Percentiles rank a stretch among this genome's conserved stretches.
These are phyloP conservation scores for Fusarium setosum DNA, from an alignment of 2,329 filamentous ascomycete genomes.

Conservation along the genomic window DNA sequence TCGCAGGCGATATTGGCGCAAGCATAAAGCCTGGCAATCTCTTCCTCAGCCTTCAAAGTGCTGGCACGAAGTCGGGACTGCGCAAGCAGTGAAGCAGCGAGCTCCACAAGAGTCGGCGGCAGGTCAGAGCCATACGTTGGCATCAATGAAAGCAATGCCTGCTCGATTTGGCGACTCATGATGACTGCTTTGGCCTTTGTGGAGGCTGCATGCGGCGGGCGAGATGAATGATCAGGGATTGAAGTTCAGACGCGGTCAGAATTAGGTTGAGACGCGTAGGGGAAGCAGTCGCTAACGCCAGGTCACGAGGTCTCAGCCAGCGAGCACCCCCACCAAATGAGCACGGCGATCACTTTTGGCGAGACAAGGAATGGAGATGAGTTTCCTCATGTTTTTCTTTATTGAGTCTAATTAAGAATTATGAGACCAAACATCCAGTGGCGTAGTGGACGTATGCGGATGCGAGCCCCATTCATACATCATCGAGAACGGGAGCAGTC, in stretches of 20 bases:
- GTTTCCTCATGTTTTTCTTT: background rate
- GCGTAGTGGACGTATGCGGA: too few species aligned
- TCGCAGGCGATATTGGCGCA: constrained; percentile 93
- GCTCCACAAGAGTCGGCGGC: constrained; percentile 75
- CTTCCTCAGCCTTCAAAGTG: constrained; percentile 85
- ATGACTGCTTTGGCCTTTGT: constrained; percentile 12
- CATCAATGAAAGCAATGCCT: constrained; percentile 77
- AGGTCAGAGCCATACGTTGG: constrained; percentile 77
- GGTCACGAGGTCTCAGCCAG: constrained; percentile 25
- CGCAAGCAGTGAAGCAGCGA: constrained; percentile 79
- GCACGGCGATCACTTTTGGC: constrained; percentile 19
- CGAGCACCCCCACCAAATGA: constrained; percentile 13
- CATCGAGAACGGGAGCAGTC: background rate
- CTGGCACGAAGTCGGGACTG: constrained; percentile 84
- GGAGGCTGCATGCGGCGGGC: background rate
- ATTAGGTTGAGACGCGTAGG: constrained; percentile 19
- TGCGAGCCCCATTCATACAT: too few species aligned
- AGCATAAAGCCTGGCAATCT: constrained; percentile 85
- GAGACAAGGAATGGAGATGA: constrained; percentile 15
- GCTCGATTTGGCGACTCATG: constrained; percentile 82
- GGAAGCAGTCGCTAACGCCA: constrained; percentile 20
- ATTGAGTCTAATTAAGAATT: background rate
- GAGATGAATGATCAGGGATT: background rate
- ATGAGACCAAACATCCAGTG: too few species aligned
- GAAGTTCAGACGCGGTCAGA: constrained; percentile 18